Base-by-base conservation (phyloP, 139 green algal species). In the Closterium sp. region DNA sequence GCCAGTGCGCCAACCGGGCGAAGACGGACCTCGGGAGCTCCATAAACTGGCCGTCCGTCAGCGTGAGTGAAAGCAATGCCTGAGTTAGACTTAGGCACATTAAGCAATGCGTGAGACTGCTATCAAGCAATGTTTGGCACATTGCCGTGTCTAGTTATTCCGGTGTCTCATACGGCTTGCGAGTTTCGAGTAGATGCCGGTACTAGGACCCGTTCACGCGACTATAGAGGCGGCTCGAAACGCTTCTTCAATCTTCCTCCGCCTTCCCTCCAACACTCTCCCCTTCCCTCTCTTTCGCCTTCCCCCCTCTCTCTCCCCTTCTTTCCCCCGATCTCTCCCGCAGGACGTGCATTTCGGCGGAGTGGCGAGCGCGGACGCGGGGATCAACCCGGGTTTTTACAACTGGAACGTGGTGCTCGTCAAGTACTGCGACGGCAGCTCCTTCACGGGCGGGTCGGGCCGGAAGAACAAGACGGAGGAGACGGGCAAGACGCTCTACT, bases 351-450 rank as follows among this genome's bases (percentile, higher is more conserved):
- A 76, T 28, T 76, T 76, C 55, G 55, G 55, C 12, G 55, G 55
- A 28, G 55, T 76, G 16, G 55, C 55, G 16, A 76, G 55, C 4
- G 16, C 55, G 7, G 55, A 76, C 12, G 55, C 55, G 55, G 55
- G 55, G 55, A 76, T 76, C 4, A 76, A 76, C 55, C 55, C 87
- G 12, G 19, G 89, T 19, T 90, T 90, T 23, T 90, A 90, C 87
- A 90, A 90, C 87, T 90, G 87, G 87, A 90, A 90, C 25, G 87
- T 90, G 32, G 33, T 85, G 32, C 30, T 66, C 12, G 87, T 90
- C 9, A 33, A 90, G 31, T 90, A 90, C 87, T 90, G 87, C 87
- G 87, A 90, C 43, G 87, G 87, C 25, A 33, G 32, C 30, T 90
- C 87, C 23, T 90, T 87, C 43, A 28, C 87, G 23, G 87, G 87